Evolutionary conservation across 495 filamentous ascomycete species (phyloP), one percentile per base, ranked within the genome.

Genomic region (Podospora pseudopauciseta): DNA sequence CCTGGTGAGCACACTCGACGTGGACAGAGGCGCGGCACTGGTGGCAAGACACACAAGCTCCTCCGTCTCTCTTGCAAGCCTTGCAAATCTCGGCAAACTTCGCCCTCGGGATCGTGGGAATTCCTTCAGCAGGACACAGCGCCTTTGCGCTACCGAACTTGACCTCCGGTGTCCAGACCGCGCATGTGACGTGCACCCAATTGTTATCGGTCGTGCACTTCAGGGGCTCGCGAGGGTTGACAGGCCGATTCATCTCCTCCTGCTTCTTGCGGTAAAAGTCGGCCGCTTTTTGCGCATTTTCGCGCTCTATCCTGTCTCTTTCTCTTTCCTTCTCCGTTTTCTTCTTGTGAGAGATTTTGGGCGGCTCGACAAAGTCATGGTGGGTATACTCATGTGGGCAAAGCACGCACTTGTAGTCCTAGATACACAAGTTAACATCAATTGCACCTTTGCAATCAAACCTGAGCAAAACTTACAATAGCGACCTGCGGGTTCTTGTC

Each of bases 131-230:
- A 20, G 91, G 87, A 67, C 92, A 89, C 20, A 99, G 81, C 5
- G 89, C 87, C 68, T 89, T 87, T 23, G 93, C 89, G 74, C 91
- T 90, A 27, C 89, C 91, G 75, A 96, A 98, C 74, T 92, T 96
- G 71, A 97, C 88, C 73, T 97, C 95, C 0, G 93, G 91, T 11
- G 89, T 92, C 89, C 90, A 97, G 34, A 97, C 82, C 4, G 95
- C 93, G 72, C 95, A 99, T 56, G 88, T 86, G 30, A 97, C 92
- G 74, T 99, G 95, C n/a, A 96, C 91, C 95, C 95, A 99, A 72
- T 98, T 97, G 78, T 97, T 97, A 67, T 92, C 90, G 9, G 89
- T 87, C 0, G 95, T 99, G 32, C 91, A 85, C 81, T 99, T 99
- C 64, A 99, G 79, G 3, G 95, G 89, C 72, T 98, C 95, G 19